These are phyloP conservation scores for Persicaria tinctoria DNA, from an alignment of 148 eudicot genomes.

Conservation along the genomic window DNA sequence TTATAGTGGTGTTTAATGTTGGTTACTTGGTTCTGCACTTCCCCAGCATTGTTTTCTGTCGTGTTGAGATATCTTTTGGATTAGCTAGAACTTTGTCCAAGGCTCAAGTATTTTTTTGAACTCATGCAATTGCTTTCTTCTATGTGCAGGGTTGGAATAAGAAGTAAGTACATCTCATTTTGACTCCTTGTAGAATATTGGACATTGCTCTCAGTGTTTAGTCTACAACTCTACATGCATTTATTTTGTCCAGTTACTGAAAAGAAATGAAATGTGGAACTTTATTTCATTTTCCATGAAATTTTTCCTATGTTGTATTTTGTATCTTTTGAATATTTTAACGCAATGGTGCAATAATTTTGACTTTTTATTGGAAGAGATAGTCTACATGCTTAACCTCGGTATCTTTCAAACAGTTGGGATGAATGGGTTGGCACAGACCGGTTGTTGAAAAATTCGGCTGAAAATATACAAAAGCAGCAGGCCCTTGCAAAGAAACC, in stretches of 20 bases:
- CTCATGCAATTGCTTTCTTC: constrained; percentile 15
- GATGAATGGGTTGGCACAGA: constrained; percentile 97
- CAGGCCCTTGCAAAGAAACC: constrained; percentile 78
- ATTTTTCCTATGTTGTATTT: not conserved
- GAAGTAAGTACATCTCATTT: constrained; percentile 49
- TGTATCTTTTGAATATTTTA: not conserved
- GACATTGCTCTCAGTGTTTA: constrained; percentile 4
- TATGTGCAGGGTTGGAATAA: constrained; percentile 98
- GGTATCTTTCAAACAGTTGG: constrained; percentile 72
- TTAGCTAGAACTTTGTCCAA: not conserved
- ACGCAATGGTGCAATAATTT: not conserved
- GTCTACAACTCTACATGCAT: not conserved
- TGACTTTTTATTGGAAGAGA: not conserved
- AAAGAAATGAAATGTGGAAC: not conserved
- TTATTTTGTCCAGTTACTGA: not conserved
- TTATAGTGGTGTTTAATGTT: not conserved
- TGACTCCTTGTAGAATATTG: not conserved
- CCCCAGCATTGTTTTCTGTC: not conserved
- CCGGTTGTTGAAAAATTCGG: constrained; percentile 73
- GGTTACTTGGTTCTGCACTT: not conserved
- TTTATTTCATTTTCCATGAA: not conserved
- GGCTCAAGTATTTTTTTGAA: not conserved
- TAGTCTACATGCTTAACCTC: constrained; percentile 19
- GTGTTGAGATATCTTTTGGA: not conserved
- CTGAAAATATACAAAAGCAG: constrained; percentile 80